Evolutionary conservation across 2,329 filamentous ascomycete genomes (phyloP).

Genomic region (Xylaria polymorpha): DNA sequence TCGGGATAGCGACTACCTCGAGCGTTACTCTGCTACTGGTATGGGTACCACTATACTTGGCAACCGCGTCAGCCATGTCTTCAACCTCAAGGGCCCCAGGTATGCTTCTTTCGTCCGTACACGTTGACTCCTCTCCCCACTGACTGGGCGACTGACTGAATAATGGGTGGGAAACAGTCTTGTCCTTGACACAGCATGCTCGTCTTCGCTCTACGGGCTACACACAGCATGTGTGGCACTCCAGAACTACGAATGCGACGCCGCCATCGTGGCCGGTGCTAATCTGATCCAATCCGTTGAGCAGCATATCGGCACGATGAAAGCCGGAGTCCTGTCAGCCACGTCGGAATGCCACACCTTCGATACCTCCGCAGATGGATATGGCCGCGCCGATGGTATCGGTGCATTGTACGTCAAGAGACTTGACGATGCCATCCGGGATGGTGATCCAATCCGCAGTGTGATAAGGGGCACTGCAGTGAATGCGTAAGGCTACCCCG

Average conservation of each 20-base stretch:
- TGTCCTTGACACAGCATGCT: conserved; percentile 51
- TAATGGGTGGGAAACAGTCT: too few species aligned
- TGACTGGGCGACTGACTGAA: too few species aligned
- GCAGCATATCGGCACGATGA: conserved; percentile 37
- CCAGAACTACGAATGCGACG: conserved; percentile 39
- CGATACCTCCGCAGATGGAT: conserved; percentile 60
- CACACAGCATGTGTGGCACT: conserved; percentile 41
- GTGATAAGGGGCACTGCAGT: conserved; percentile 38
- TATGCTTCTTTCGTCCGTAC: too few species aligned
- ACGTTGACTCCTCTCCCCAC: too few species aligned
- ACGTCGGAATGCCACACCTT: conserved; percentile 54
- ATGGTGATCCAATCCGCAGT: conserved; percentile 36
- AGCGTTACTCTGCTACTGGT: conserved; percentile 38
- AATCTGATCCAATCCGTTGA: conserved; percentile 45
- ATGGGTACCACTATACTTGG: conserved; percentile 37
- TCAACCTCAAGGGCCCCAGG: conserved; percentile 52
- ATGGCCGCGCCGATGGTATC: conserved; percentile 63
- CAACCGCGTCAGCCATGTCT: conserved; percentile 47
- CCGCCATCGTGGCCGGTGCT: conserved; percentile 42
- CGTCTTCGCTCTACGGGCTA: conserved; percentile 45
- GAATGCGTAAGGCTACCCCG: conserved; percentile 33
- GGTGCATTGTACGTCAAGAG: conserved; percentile 58
- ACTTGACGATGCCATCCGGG: conserved; percentile 54
- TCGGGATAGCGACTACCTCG: conserved; percentile 42
- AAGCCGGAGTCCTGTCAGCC: conserved; percentile 52